Evolutionary conservation across 1,284 basidiomycete species (phyloP).

Genomic region (Trichosporon sp.): DNA sequence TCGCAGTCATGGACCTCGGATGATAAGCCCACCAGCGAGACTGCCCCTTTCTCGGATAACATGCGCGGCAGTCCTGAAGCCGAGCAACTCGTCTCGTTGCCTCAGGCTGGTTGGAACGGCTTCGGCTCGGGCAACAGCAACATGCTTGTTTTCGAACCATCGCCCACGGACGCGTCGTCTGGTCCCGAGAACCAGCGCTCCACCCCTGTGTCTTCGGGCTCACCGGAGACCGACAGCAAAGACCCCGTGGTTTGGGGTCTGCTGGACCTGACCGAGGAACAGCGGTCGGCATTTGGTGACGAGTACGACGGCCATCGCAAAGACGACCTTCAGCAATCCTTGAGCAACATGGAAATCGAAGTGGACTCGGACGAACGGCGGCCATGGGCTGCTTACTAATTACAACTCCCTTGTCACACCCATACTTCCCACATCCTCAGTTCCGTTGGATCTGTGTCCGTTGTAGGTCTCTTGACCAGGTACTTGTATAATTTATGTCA

Average conservation of each 20-base stretch:
- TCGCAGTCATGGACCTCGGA: slow-evolving; percentile 6
- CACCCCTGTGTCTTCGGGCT: slow-evolving; percentile 19
- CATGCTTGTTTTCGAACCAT: slow-evolving; percentile 34
- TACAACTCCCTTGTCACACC: not conserved
- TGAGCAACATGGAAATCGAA: slow-evolving; percentile 36
- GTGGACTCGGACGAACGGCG: slow-evolving; percentile 11
- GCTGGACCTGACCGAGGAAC: slow-evolving; percentile 17
- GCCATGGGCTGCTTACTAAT: slow-evolving; percentile 8
- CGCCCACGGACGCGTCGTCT: slow-evolving; percentile 31
- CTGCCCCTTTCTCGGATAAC: slow-evolving; percentile 7
- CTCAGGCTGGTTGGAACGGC: slow-evolving; percentile 18
- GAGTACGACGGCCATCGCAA: slow-evolving; percentile 4
- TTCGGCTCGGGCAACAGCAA: slow-evolving; percentile 11
- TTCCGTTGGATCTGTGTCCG: not conserved
- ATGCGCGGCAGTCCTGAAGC: slow-evolving; percentile 39
- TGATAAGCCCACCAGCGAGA: not conserved
- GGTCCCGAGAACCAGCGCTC: slow-evolving; percentile 27
- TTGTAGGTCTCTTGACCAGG: slow-evolving; percentile 4
- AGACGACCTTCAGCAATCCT: slow-evolving; percentile 28
- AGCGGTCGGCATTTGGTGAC: not conserved
- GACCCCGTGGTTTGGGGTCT: slow-evolving; percentile 21
- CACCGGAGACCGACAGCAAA: slow-evolving; percentile 25
- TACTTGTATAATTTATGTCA: slow-evolving; percentile 3
- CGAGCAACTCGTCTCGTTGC: slow-evolving; percentile 27
- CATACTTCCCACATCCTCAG: not conserved